phyloP scores from a whole-genome alignment of 495 filamentous ascomycete genomes.

The Lasiosphaeria miniovina region DNA sequence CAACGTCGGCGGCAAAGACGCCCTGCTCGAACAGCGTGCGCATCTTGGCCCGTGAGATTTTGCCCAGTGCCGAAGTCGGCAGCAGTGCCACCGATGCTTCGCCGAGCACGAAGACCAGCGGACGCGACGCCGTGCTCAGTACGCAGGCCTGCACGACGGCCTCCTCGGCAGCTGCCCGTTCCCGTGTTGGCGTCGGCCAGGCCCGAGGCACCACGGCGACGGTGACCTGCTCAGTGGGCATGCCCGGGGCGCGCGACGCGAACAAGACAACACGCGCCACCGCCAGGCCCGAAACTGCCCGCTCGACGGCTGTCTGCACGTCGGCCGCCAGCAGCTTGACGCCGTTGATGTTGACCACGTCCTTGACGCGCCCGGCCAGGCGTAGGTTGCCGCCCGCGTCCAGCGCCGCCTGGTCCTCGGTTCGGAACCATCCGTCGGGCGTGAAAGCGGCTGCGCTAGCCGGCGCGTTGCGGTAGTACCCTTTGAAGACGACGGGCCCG shows the following conservation, averaged over 20 bases:
- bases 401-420: conserved; percentile 56
- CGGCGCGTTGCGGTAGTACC: conserved; percentile 57
- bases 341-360: conserved; percentile 57
- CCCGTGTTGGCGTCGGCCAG: not conserved
- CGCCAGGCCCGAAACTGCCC: conserved; percentile 30
- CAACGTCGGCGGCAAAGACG: conserved; percentile 24
- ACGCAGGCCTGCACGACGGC: conserved; percentile 4
- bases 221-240: conserved; percentile 35
- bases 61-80: conserved; percentile 46
- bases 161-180: conserved; percentile 16
- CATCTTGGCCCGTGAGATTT: conserved; percentile 46
- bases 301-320: conserved; percentile 43
- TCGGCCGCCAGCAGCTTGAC: conserved; percentile 45
- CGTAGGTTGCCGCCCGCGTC: conserved; percentile 50
- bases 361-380: conserved; percentile 56
- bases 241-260: conserved; percentile 17
- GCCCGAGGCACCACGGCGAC: conserved; percentile 35
- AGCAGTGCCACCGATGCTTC: conserved; percentile 12
- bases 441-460: conserved; percentile 56
- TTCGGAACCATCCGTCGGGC: conserved; percentile 64
- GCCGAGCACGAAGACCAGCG: conserved; percentile 7
- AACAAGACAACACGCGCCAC: conserved; percentile 32
- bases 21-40: conserved; percentile 33
- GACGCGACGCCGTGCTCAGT: conserved; percentile 5
- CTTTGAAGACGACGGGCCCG: conserved; percentile 52